Evolutionary conservation across 2,329 filamentous ascomycete genomes (phyloP).

Genomic region (Ploettnerulaceae sp.): DNA sequence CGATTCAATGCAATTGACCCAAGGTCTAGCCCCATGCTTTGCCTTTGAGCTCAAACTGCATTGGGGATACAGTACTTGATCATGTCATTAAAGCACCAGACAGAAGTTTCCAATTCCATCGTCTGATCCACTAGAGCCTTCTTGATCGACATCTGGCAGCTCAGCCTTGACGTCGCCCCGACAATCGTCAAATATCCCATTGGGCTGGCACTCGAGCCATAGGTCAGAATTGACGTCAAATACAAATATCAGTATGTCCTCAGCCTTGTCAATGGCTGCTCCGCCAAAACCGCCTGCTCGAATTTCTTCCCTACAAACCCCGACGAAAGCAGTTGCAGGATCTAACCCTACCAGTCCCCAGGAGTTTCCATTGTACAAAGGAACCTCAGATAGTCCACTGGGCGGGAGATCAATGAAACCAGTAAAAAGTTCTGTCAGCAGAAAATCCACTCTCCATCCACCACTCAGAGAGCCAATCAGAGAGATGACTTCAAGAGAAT

Average conservation of each 20-base stretch:
- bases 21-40: no score
- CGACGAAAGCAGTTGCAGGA: neutral
- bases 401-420: slow-evolving; percentile 22
- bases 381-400: slow-evolving; percentile 21
- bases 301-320: slow-evolving; percentile 3
- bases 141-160: slow-evolving; percentile 6
- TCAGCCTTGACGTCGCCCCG: slow-evolving; percentile 15
- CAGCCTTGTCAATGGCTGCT: slow-evolving; percentile 22
- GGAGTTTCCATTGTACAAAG: slow-evolving; percentile 22
- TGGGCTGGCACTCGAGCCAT: slow-evolving; percentile 7
- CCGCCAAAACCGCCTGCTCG: slow-evolving; percentile 10
- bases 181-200: slow-evolving; percentile 12
- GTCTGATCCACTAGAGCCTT: slow-evolving; percentile 3
- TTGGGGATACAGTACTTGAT: no score
- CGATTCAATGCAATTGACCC: no score
- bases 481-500: slow-evolving; percentile 32
- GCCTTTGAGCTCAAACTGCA: no score
- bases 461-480: slow-evolving; percentile 10
- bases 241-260: slow-evolving; percentile 21
- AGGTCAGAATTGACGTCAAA: neutral
- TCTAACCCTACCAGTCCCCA: slow-evolving; percentile 7
- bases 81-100: no score
- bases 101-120: no score
- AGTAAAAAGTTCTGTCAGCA: slow-evolving; percentile 4
- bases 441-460: slow-evolving; percentile 1